phyloP scores from a whole-genome alignment of 1,139 yeast species.

The Suhomyces guaymorum region DNA sequence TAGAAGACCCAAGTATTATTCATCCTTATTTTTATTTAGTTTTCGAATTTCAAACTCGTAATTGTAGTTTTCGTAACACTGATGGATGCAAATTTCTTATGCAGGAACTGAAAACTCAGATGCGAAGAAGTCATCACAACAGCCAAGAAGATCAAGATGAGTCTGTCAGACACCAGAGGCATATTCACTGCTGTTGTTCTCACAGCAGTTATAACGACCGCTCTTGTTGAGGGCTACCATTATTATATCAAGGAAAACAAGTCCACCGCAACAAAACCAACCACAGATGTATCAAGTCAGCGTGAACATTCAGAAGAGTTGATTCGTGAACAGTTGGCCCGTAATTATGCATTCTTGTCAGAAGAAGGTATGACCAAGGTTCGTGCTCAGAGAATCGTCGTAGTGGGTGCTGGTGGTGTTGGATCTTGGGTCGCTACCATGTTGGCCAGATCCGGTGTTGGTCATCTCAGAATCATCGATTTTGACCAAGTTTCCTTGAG shows the following conservation, averaged over 20 bases:
- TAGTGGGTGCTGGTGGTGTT: constrained; percentile 98
- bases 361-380: constrained; percentile 79
- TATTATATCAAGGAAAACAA: constrained; percentile 16
- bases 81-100: constrained; percentile 7
- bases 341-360: constrained; percentile 89
- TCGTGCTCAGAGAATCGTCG: constrained; percentile 71
- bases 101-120: constrained; percentile 11
- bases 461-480: constrained; percentile 75
- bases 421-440: constrained; percentile 97
- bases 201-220: constrained; percentile 43
- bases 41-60: too few relatives aligned
- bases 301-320: constrained; percentile 63
- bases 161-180: constrained; percentile 3
- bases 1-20: too few relatives aligned
- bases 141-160: not conserved
- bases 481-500: constrained; percentile 94
- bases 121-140: constrained; percentile 2
- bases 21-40: too few relatives aligned
- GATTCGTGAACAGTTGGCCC: constrained; percentile 85
- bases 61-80: not conserved
- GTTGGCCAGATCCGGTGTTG: constrained; percentile 88
- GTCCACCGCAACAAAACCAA: constrained; percentile 1
- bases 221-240: constrained; percentile 44
- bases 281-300: constrained; percentile 4
- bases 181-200: constrained; percentile 33